Percentiles rank a stretch among this genome's conserved stretches.
Evolutionary conservation across 768 basidiomycete species (phyloP).

Genomic region (Mycena crocata): DNA sequence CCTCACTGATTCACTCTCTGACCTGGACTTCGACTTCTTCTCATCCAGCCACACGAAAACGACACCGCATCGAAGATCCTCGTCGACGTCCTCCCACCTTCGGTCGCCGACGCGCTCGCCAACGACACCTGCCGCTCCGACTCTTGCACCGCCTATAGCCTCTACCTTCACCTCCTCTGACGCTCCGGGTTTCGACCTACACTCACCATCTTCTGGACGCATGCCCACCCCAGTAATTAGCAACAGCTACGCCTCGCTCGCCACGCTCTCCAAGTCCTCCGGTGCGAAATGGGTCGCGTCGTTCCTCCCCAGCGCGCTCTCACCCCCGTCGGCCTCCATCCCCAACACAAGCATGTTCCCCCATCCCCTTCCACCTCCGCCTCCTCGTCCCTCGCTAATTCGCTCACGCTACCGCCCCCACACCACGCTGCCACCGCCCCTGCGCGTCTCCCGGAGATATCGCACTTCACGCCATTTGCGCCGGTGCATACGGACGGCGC

Average conservation of each 20-base stretch:
- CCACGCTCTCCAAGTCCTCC: conserved; percentile 29
- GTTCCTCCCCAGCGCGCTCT: conserved; percentile 27
- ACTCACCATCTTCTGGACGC: background rate
- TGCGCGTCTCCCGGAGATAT: conserved; percentile 20
- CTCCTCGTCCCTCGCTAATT: conserved; percentile 27
- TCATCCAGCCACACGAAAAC: conserved; percentile 41
- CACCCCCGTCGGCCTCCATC: conserved; percentile 14
- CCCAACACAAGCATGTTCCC: conserved; percentile 27
- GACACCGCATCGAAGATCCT: conserved; percentile 25
- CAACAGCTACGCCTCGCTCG: conserved; percentile 27
- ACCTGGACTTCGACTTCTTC: conserved; percentile 54
- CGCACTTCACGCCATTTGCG: conserved; percentile 52
- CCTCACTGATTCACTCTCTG: conserved; percentile 38
- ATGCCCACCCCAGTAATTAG: conserved; percentile 7
- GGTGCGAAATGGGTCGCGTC: conserved; percentile 34
- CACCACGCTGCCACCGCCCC: conserved; percentile 11
- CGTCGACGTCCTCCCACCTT: conserved; percentile 29
- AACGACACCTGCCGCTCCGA: conserved; percentile 13
- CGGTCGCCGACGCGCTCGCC: conserved; percentile 33
- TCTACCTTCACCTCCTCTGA: conserved; percentile 24
- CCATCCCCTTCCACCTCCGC: conserved; percentile 13
- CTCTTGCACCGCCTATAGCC: conserved; percentile 30
- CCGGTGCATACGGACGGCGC: conserved; percentile 57
- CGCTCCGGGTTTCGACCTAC: conserved; percentile 27
- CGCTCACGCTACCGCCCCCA: conserved; percentile 13